These are phyloP conservation scores for Favolaschia claudopus DNA, from an alignment of 768 basidiomycete species.

Conservation along the genomic window DNA sequence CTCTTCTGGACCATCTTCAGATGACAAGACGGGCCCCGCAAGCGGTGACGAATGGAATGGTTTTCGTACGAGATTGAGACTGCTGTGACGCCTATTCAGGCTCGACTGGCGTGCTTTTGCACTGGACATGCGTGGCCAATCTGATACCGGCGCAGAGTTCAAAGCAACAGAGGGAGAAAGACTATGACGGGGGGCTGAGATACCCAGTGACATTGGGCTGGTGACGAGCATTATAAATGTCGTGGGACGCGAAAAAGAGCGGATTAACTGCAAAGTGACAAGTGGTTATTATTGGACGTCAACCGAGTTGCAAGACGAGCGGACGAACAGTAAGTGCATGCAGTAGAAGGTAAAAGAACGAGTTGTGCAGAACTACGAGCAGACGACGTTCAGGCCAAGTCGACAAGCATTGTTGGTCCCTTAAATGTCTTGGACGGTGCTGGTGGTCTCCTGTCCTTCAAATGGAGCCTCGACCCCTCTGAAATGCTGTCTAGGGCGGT, in stretches of 20 bases:
- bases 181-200: background rate
- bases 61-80: constrained; percentile 30
- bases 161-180: background rate
- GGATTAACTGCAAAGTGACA: background rate
- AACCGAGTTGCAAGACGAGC: too few species aligned
- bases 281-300: too few species aligned
- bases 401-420: too few species aligned
- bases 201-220: background rate
- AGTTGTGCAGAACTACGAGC: too few species aligned
- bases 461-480: too few species aligned
- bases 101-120: background rate
- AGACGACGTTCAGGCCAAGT: too few species aligned
- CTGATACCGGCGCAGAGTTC: too few species aligned
- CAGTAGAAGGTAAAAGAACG: too few species aligned
- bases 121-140: background rate
- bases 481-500: too few species aligned
- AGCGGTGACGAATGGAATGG: constrained; percentile 53
- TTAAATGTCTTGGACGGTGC: too few species aligned
- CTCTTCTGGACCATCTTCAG: constrained; percentile 23
- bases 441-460: too few species aligned
- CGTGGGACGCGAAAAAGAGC: constrained; percentile 4
- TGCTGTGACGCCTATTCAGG: constrained; percentile 20
- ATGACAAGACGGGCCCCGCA: constrained; percentile 45
- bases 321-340: too few species aligned
- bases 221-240: constrained; percentile 5